phyloP scores from a whole-genome alignment of 805 yeast genomes.

The Diddensiella caesifluorescens region DNA sequence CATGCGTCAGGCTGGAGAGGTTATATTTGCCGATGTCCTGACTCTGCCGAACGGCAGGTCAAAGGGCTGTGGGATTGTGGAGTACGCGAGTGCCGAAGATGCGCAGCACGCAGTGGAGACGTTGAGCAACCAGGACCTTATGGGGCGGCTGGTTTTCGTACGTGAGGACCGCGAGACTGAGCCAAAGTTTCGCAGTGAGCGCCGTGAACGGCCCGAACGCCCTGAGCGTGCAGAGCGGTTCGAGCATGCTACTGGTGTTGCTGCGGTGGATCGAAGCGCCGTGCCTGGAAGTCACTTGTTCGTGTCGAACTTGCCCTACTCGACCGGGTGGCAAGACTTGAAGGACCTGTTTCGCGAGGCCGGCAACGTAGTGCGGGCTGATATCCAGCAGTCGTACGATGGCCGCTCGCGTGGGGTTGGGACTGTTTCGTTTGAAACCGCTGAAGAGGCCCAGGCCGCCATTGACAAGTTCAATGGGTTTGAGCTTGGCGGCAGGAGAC shows the following conservation, averaged over 20 bases:
- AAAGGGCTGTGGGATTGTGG: conserved; percentile 64
- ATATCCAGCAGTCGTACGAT: conserved; percentile 55
- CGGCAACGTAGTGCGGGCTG: conserved; percentile 80
- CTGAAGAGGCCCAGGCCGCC: conserved; percentile 68
- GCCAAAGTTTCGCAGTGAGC: conserved; percentile 23
- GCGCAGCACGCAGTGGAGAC: conserved; percentile 67
- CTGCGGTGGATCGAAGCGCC: conserved; percentile 19
- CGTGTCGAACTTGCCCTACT: conserved; percentile 77
- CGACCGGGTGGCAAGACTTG: conserved; percentile 76
- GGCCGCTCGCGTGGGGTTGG: conserved; percentile 88
- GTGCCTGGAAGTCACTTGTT: conserved; percentile 51
- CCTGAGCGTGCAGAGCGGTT: conserved; percentile 26
- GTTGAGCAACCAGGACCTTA: conserved; percentile 57
- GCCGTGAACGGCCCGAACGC: conserved; percentile 20
- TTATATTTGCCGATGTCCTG: conserved; percentile 78
- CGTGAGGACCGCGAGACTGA: conserved; percentile 64
- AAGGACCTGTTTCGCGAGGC: conserved; percentile 76
- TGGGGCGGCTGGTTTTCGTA: conserved; percentile 78
- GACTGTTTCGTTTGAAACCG: conserved; percentile 61
- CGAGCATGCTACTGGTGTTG: no score
- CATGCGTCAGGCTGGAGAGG: conserved; percentile 48
- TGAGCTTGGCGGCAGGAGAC: conserved; percentile 65
- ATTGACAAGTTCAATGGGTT: conserved; percentile 63
- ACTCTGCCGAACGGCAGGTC: conserved; percentile 66
- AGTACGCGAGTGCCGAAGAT: conserved; percentile 57